Percentiles rank a stretch among this genome's conserved stretches.
These are phyloP conservation scores for Elsinoe necatrix DNA, from an alignment of 2,329 filamentous ascomycete species.

Conservation along the genomic window DNA sequence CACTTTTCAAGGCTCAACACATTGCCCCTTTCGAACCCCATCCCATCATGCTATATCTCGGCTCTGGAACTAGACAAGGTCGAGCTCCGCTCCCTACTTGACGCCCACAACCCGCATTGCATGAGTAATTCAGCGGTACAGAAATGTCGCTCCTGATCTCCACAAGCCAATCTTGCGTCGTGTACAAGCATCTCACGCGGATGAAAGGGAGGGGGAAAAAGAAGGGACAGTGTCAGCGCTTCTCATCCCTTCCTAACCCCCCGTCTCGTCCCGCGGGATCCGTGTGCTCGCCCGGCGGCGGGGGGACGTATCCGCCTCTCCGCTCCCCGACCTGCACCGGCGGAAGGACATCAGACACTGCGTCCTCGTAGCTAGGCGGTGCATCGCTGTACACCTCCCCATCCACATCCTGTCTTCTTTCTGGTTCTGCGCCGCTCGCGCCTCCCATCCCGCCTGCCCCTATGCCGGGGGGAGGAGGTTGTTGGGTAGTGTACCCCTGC, in stretches of 20 bases:
- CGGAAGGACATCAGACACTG: slow-evolving; percentile 68
- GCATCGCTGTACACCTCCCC: slow-evolving; percentile 55
- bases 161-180: no score
- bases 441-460: no score
- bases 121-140: no score
- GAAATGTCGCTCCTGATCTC: no score
- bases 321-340: slow-evolving; percentile 57
- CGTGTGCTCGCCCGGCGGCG: slow-evolving; percentile 29
- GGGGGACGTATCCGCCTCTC: slow-evolving; percentile 53
- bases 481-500: background rate
- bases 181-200: no score
- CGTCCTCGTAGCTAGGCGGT: slow-evolving; percentile 93
- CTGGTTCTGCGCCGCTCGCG: background rate
- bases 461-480: background rate
- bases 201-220: no score
- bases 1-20: background rate
- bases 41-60: no score
- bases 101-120: no score
- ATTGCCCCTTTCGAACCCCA: no score
- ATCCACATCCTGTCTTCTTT: background rate
- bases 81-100: no score
- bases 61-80: no score
- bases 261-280: slow-evolving; percentile 19
- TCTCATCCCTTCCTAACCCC: slow-evolving; percentile 24
- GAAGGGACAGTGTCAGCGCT: slow-evolving; percentile 16